Base-by-base conservation (phyloP, 2,329 filamentous ascomycete species). In the Clonostachys solani region DNA sequence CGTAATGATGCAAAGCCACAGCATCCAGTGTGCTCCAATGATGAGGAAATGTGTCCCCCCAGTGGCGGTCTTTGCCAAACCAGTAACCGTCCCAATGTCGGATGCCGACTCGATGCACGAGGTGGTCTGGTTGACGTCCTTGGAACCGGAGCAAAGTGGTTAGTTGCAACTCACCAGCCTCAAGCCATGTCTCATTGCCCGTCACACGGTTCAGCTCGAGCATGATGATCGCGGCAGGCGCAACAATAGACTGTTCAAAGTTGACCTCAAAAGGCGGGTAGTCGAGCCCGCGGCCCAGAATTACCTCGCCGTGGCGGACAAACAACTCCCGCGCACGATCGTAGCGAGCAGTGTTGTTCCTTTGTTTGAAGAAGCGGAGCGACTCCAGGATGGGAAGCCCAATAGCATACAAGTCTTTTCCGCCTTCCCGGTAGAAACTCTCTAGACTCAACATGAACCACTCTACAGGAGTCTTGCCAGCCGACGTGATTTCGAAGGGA, bases 101-200 rank as follows among this genome's bases (percentile, higher is more conserved):
- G 34, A 36, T 36, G 34, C 10, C 34, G 10, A 36, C 34, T 10
- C n/a, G 10, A n/a, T 36, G 34, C 10, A 36, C 10, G 34, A 10
- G 34, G 34, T 36, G 34, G 34, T 36, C 34, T 10, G 34, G 34
- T n/a, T 36, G 34, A 10, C n/a, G 34, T 10, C 34, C 34, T 10
- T 36, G 10, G 34, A 36, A 36, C 10, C 34, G 10, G 34, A 36
- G 34, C 10, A 36, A n/a, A n/a, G n/a, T n/a, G 34, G 10, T 10
- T n/a, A 36, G 34, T 36, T 36, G 34, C 10, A 36, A 10, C 34
- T 36, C 34, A 10, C 10, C 34, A n/a, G 34, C 34, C 34, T 10
- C 34, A n/a, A 36, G 34, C 34, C 34, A 36, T 10, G 10, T 10
- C 34, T 10, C 10, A 10, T 83, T 16, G 42, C 40, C 6, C 29